A percentile compares a stretch with the other conserved stretches of the same genome.
phyloP scores from a whole-genome alignment of 164 flowering plant species.

The Akebia trifoliata region DNA sequence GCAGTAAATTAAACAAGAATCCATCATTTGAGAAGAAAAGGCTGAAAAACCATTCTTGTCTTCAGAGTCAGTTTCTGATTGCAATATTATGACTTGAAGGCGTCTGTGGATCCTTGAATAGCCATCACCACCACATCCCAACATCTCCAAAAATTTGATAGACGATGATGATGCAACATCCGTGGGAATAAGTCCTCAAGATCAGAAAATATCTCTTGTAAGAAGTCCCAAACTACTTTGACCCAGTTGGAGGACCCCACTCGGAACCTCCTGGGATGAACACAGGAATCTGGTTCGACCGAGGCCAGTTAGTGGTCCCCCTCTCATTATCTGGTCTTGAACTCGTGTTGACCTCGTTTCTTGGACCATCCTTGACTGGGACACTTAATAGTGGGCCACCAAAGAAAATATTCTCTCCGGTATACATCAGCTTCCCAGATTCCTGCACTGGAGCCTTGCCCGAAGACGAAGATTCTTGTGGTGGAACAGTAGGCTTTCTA shows the following conservation, averaged over 20 bases:
- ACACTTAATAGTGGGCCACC: constrained; percentile 79
- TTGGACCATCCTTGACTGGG: constrained; percentile 36
- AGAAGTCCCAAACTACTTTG: constrained; percentile 19
- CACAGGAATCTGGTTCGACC: constrained; percentile 75
- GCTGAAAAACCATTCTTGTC: not conserved
- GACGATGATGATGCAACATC: not conserved
- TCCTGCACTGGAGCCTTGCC: constrained; percentile 32
- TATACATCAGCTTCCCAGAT: constrained; percentile 61
- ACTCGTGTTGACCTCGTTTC: constrained; percentile 31
- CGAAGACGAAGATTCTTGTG: constrained; percentile 32
- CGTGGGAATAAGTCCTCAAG: not conserved
- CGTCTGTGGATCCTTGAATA: not conserved
- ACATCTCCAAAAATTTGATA: constrained; percentile 2
- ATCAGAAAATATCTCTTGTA: not conserved
- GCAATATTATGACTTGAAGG: not conserved
- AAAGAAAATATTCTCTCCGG: constrained; percentile 85
- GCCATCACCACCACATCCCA: not conserved
- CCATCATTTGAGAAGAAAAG: constrained; percentile 2
- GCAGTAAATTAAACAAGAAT: not conserved
- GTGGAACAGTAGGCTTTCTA: constrained; percentile 29
- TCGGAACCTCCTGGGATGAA: constrained; percentile 56
- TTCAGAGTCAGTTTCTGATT: not conserved
- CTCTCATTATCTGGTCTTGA: constrained; percentile 47
- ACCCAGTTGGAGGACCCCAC: constrained; percentile 25
- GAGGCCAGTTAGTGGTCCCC: constrained; percentile 23